Conservation (phyloP, 805 yeast genomes). For the Yarrowia hollandica region DNA sequence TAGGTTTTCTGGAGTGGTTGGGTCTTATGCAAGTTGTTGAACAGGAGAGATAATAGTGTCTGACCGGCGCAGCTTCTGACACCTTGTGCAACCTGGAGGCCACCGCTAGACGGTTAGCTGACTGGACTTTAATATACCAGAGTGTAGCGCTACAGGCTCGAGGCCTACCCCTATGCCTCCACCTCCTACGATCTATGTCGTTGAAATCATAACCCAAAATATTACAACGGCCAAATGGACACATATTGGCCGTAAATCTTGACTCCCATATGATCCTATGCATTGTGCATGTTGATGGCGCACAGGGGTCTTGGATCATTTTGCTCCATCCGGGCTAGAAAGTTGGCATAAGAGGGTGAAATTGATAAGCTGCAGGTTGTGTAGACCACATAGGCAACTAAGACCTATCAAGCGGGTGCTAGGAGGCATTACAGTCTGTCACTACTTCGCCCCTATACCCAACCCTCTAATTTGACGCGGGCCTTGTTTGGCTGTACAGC, state of each 20-base stretch:
- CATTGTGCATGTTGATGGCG: constrained; percentile 6
- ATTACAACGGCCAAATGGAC: constrained; percentile 12
- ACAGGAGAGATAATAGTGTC: not conserved
- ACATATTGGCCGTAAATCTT: constrained; percentile 21
- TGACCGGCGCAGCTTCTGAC: not conserved
- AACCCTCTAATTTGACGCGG: constrained; percentile 7
- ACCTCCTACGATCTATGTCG: no score
- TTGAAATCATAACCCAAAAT: not conserved
- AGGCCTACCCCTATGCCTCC: no score
- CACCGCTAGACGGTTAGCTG: no score
- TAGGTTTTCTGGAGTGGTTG: not conserved
- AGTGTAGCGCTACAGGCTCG: no score
- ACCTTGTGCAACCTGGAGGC: not conserved
- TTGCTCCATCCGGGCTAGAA: no score
- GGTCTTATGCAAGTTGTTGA: constrained; percentile 6
- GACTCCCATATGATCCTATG: constrained; percentile 7
- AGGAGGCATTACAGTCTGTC: no score
- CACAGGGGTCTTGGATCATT: no score
- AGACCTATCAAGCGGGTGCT: no score
- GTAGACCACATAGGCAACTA: not conserved
- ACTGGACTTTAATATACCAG: no score
- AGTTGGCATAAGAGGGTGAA: no score
- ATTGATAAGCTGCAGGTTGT: no score
- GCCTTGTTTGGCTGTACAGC: constrained; percentile 23
- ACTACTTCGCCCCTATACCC: constrained; percentile 11